These are phyloP conservation scores for Diddensiella transvaalensis DNA, from an alignment of 805 yeast species.

Conservation along the genomic window DNA sequence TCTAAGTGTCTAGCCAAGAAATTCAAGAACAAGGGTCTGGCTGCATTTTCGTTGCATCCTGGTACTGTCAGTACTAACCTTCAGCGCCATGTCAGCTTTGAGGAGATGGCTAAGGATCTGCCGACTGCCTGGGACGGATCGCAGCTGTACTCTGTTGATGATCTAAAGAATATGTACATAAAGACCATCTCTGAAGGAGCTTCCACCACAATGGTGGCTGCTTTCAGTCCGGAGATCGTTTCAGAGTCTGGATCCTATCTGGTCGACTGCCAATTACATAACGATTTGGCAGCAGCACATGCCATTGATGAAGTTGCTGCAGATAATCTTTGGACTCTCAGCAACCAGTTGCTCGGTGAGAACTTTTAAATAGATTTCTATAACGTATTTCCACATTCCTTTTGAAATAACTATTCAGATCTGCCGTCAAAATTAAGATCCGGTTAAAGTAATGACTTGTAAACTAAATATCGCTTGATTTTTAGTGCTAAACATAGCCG, in stretches of 20 bases:
- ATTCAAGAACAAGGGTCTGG: slow-evolving; percentile 6
- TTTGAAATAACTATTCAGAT: no score
- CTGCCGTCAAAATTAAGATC: no score
- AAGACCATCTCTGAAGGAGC: slow-evolving; percentile 8
- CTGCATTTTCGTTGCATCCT: slow-evolving; percentile 10
- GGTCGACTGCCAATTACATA: slow-evolving; percentile 3
- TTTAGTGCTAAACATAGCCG: no score
- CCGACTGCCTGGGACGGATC: slow-evolving; percentile 8
- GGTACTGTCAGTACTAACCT: slow-evolving; percentile 14
- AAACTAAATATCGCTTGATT: no score
- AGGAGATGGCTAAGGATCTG: neutral
- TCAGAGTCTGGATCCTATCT: slow-evolving; percentile 1
- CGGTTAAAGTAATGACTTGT: no score
- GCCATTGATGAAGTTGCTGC: slow-evolving; percentile 7
- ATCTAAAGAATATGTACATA: neutral
- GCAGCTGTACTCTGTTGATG: neutral
- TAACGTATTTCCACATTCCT: no score
- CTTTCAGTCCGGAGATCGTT: slow-evolving; percentile 5
- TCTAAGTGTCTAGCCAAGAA: slow-evolving; percentile 8
- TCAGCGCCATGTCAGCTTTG: slow-evolving; percentile 7
- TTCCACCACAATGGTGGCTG: slow-evolving; percentile 9
- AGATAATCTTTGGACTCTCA: slow-evolving; percentile 5
- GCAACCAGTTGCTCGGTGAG: slow-evolving; percentile 7
- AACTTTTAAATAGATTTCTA: neutral
- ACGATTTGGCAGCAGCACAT: neutral